Evolutionary conservation across 2,329 filamentous ascomycete species (phyloP).

Genomic region (Alternaria conjuncta): DNA sequence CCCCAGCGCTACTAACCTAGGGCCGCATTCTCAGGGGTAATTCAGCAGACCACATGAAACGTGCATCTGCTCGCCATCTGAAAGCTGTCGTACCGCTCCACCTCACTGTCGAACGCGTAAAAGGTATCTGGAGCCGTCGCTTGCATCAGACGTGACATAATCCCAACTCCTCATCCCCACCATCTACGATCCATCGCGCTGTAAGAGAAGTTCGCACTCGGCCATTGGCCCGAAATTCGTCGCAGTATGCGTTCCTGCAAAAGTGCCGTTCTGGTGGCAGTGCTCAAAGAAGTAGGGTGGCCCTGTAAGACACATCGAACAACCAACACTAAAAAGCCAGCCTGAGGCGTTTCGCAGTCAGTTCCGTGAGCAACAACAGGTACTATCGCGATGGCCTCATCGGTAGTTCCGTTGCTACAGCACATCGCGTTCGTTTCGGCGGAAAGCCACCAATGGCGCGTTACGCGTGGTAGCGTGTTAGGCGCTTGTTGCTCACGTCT

Average conservation of each 20-base stretch:
- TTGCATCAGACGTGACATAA: conserved; percentile 18
- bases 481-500: conserved; percentile 8
- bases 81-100: conserved; percentile 4
- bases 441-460: conserved; percentile 15
- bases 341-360: conserved; percentile 1
- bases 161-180: conserved; percentile 17
- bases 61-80: conserved; percentile 22
- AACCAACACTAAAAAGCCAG: background rate
- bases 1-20: conserved; percentile 21
- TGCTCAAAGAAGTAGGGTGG: conserved; percentile 5
- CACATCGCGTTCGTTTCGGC: conserved; percentile 6
- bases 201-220: conserved; percentile 14
- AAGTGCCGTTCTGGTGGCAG: conserved; percentile 2
- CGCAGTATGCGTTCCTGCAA: conserved; percentile 29
- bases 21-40: conserved; percentile 27
- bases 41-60: conserved; percentile 38
- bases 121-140: conserved; percentile 33
- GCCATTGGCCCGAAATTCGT: conserved; percentile 34
- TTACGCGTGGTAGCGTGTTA: conserved; percentile 15
- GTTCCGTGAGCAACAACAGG: conserved; percentile 1
- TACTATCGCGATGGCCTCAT: background rate
- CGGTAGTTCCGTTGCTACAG: background rate
- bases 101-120: conserved; percentile 14
- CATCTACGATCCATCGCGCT: conserved; percentile 20
- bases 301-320: background rate